phyloP scores from a whole-genome alignment of 2,329 filamentous ascomycete genomes.

The Colletotrichum sp. region DNA sequence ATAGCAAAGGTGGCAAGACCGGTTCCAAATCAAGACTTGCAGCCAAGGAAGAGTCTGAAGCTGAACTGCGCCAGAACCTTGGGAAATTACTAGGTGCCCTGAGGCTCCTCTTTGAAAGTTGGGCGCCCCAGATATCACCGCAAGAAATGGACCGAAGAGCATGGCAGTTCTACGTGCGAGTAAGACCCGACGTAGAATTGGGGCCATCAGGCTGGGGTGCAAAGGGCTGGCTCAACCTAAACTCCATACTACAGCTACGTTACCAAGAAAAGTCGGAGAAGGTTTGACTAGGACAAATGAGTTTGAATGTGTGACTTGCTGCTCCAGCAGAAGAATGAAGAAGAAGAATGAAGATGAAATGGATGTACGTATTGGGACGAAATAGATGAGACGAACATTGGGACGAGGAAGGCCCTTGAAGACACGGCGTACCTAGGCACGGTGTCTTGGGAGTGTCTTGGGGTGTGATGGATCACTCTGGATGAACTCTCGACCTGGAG shows the following conservation, averaged over 20 bases:
- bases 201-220: constrained; percentile 84
- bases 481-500: background rate
- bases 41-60: constrained; percentile 38
- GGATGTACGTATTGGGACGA: background rate
- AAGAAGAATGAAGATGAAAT: background rate
- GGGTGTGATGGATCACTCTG: background rate
- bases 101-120: constrained; percentile 75
- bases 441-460: background rate
- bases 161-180: constrained; percentile 81
- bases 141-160: constrained; percentile 77
- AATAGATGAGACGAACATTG: background rate
- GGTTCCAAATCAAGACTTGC: background rate
- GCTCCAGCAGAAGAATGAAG: background rate
- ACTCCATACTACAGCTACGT: constrained; percentile 68
- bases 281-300: background rate
- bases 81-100: constrained; percentile 73
- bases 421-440: background rate
- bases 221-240: constrained; percentile 72
- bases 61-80: constrained; percentile 73
- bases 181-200: constrained; percentile 76
- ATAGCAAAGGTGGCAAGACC: constrained; percentile 14
- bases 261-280: constrained; percentile 32
- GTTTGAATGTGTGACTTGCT: background rate
- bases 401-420: background rate
- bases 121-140: constrained; percentile 66